Evolutionary conservation across 2,329 filamentous ascomycete genomes (phyloP), one percentile per base, ranked within the genome.

Genomic region (Sarocladium brachiariae): DNA sequence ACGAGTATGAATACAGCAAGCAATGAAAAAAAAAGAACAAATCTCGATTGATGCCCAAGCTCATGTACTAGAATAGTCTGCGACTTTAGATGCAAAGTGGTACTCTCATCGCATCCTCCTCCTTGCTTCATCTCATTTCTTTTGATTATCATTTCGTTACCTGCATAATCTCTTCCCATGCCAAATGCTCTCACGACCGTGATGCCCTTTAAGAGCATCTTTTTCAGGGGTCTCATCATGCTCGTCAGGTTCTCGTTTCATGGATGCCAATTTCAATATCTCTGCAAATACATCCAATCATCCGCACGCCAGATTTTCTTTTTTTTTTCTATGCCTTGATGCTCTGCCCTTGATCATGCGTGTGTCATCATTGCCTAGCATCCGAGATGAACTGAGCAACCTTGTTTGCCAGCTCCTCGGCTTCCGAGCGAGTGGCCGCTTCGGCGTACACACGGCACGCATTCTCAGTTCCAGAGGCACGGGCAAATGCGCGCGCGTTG

Each of bases 401-500:
- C 65, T 89, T 88, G 60, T 83, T 83, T 52, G 91, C 89, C 55
- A 97, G 77, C 67, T 96, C 90, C 61, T 96, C 91, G 1, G 91
- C 90, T 69, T 97, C 92, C 14, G 84, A 87, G 56, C 87, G 83
- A 43, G 88, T 93, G 33, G 87, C 88, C 3, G 93, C 93, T 71
- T 99, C 93, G 7, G 92, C 92, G 64, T 99, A 99, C 18, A 99
- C 91, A 55, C 93, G 81, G 59, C 96, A 91, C 2, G 90, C 92
- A 67, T 99, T 95, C 69, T 99, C 93, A 0, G 93, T 99, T 25
- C 93, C 93, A 57, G 87, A 93, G 33, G 93, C 90, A 59, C 93
- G 84, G 7, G 90, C 93, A 67, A 99, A 99, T 47, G 87, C 85
- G 56, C 93, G 81, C 2, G 89, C 93, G 60, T 87, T 87, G 62